phyloP scores from a whole-genome alignment of 345 rosid genomes.

The Citrus australasica region DNA sequence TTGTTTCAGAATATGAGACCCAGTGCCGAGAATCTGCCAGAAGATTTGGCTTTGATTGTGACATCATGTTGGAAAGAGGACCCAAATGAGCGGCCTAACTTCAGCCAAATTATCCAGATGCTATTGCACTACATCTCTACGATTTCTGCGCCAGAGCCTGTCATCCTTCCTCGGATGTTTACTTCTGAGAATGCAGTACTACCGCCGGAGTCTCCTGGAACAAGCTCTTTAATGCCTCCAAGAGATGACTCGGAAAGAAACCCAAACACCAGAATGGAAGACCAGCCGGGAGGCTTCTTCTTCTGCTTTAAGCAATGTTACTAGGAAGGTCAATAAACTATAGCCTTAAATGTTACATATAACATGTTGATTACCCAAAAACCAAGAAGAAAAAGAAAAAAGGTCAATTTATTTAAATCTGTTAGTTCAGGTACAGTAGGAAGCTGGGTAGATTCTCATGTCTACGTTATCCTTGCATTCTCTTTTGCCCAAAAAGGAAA shows the following conservation, averaged over 20 bases:
- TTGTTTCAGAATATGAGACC: slow-evolving; percentile 78
- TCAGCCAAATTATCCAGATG: slow-evolving; percentile 82
- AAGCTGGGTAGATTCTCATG: slow-evolving; percentile 14
- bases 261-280: slow-evolving; percentile 32
- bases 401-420: slow-evolving; percentile 10
- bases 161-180: slow-evolving; percentile 45
- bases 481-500: not conserved
- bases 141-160: slow-evolving; percentile 50
- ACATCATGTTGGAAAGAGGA: slow-evolving; percentile 99
- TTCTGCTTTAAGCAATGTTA: slow-evolving; percentile 71
- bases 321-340: slow-evolving; percentile 28
- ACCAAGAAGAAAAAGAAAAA: not conserved
- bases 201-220: slow-evolving; percentile 89
- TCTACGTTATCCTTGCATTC: slow-evolving; percentile 7
- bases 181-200: slow-evolving; percentile 55
- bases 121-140: slow-evolving; percentile 66
- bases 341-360: slow-evolving; percentile 17
- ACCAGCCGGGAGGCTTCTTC: slow-evolving; percentile 59
- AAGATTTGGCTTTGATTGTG: slow-evolving; percentile 68
- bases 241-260: slow-evolving; percentile 49
- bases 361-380: not conserved
- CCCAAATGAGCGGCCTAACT: slow-evolving; percentile 81
- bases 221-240: slow-evolving; percentile 70
- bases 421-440: slow-evolving; percentile 19
- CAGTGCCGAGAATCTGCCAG: slow-evolving; percentile 74